Base-by-base conservation (phyloP, 345 rosid genomes). In the Schrenkiella parvula region DNA sequence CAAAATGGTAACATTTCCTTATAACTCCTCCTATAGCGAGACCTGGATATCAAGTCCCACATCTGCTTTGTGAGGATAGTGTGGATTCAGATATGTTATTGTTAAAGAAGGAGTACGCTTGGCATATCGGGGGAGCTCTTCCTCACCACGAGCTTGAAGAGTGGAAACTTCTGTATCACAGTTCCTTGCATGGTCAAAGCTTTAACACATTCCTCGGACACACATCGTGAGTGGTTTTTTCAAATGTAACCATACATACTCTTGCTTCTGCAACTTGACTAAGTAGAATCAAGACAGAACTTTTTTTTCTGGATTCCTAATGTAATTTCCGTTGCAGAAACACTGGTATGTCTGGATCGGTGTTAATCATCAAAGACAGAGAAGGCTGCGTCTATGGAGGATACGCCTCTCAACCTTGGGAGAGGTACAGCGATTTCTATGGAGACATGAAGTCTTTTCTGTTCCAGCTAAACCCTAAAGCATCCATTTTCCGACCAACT, bases 121-220 rank as follows among this genome's bases (percentile, higher is more conserved):
- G 98, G 97, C 91, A 89, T 72, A 88, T 93, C 64, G 98, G 91
- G 76, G 98, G 98, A 70, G 86, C 84, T 60, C 90, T 93, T 72
- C 80, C 97, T 51, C 92, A 79, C 17, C 83, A 80, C 39, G 97
- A 89, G 81, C 80, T 88, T 31, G 84, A 75, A 64, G 92, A 89
- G 62, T 93, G 97, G 98, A 93, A 82, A 64, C 91, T 91, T 26
- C 71, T 91, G 74, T 93, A 89, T 69, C 96, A 93, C 66, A 91
- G 97, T 79, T 60, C 90, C 71, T 55, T 83, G 38, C 83, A 82
- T 79, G 98, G 95, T 68, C 82, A 79, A 51, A 93, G 95, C 82
- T 93, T 90, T 79, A 90, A 77, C 84, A 93, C 96, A 26, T 93
- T 93, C 71, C 78, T 93, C 68, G 91, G 97, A 37, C 82, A 73